Percentiles rank a stretch among this genome's conserved stretches.
phyloP scores from a whole-genome alignment of 208 protist genomes.

The Leishmania major region DNA sequence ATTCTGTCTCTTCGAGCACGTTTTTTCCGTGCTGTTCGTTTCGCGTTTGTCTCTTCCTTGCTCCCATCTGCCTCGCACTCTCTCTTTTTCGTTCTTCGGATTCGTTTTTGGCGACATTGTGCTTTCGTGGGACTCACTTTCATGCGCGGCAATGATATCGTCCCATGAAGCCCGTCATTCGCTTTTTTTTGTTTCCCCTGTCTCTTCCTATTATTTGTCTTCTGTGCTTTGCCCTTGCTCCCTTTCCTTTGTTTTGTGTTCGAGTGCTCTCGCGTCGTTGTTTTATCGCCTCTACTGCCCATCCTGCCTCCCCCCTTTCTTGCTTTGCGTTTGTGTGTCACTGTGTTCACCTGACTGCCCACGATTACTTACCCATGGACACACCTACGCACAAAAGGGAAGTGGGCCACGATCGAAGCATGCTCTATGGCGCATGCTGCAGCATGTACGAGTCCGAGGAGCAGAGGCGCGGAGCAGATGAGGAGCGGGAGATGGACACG shows the following conservation, averaged over 20 bases:
- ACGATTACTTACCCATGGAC: neutral
- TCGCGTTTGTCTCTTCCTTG: neutral
- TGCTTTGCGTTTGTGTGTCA: neutral
- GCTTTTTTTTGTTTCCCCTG: neutral
- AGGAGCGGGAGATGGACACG: neutral
- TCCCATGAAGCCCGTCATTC: slow-evolving; percentile 4
- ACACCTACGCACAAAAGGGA: neutral
- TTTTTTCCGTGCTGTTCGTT: slow-evolving; percentile 1
- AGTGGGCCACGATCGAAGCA: neutral
- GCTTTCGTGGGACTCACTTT: slow-evolving; percentile 9
- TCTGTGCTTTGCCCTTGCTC: neutral
- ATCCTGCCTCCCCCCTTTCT: neutral
- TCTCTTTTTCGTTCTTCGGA: slow-evolving; percentile 10
- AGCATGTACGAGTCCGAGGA: neutral
- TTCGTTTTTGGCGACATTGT: neutral
- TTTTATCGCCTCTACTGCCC: neutral
- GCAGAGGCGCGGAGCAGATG: neutral
- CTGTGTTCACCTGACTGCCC: neutral
- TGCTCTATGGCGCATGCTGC: neutral
- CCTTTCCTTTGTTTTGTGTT: neutral
- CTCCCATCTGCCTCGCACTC: neutral
- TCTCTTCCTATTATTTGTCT: neutral
- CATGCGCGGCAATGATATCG: neutral
- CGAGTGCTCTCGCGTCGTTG: neutral
- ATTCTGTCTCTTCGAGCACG: slow-evolving; percentile 3